Conservation (phyloP, 768 basidiomycete species). For the Tephrocybe rancida region DNA sequence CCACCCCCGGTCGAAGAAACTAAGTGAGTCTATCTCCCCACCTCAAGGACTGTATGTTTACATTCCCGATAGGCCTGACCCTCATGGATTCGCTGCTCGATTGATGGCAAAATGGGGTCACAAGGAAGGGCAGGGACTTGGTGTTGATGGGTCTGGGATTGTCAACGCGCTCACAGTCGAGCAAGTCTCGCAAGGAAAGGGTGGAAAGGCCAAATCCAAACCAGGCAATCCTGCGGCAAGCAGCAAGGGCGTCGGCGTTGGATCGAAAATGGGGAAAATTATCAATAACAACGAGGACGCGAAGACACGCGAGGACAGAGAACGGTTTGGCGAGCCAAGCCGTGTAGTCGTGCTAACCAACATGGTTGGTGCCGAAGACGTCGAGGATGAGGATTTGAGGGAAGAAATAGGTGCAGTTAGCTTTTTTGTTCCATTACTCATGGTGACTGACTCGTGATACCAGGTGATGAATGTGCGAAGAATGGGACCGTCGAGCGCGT, state of each 20-base stretch:
- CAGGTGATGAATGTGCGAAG: slow-evolving; percentile 90
- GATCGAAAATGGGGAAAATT: slow-evolving; percentile 83
- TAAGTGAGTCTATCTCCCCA: slow-evolving; percentile 21
- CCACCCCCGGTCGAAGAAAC: slow-evolving; percentile 34
- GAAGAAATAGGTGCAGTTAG: slow-evolving; percentile 79
- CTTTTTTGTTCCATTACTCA: background rate
- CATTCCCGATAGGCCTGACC: slow-evolving; percentile 48
- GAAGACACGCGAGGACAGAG: slow-evolving; percentile 73
- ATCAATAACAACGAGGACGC: slow-evolving; percentile 89
- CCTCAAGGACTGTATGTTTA: background rate
- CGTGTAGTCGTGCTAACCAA: slow-evolving; percentile 89
- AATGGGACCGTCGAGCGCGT: slow-evolving; percentile 93
- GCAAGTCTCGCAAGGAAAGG: slow-evolving; percentile 50
- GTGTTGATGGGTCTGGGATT: slow-evolving; percentile 82
- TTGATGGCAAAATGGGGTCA: slow-evolving; percentile 98
- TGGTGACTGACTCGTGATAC: background rate
- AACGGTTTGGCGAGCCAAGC: slow-evolving; percentile 87
- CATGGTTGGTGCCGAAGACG: slow-evolving; percentile 84
- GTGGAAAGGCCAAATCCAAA: slow-evolving; percentile 39
- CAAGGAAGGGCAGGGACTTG: slow-evolving; percentile 91
- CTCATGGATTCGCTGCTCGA: slow-evolving; percentile 78
- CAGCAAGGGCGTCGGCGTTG: slow-evolving; percentile 44
- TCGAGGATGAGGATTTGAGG: slow-evolving; percentile 81
- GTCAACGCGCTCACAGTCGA: slow-evolving; percentile 88
- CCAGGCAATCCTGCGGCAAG: slow-evolving; percentile 26